Evolutionary conservation across 768 basidiomycete genomes (phyloP).

Genomic region (Holtermannia corniformis): DNA sequence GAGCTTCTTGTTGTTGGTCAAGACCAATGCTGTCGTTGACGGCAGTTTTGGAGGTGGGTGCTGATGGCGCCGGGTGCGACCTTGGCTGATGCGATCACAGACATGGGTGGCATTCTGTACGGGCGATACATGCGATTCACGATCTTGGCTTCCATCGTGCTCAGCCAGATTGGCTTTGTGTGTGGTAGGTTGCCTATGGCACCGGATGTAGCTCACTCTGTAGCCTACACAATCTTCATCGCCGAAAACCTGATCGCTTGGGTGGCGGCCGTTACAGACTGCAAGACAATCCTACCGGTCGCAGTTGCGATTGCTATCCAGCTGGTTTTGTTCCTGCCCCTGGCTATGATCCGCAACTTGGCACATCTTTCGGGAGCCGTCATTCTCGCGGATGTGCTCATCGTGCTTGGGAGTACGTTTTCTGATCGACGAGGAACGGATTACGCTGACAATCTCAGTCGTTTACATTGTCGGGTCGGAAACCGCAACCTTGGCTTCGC

Average conservation of each 20-base stretch:
- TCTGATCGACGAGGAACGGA: conserved; percentile 42
- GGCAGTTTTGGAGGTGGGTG: conserved; percentile 85
- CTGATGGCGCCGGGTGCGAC: neutral
- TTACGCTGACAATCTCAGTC: conserved; percentile 17
- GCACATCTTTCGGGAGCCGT: conserved; percentile 88
- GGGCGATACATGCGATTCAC: conserved; percentile 86
- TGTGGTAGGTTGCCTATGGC: conserved; percentile 13
- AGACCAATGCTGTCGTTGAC: conserved; percentile 75
- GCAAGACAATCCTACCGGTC: conserved; percentile 57
- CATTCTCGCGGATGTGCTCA: conserved; percentile 88
- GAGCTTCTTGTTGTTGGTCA: conserved; percentile 82
- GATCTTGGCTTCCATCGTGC: conserved; percentile 74
- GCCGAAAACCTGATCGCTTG: conserved; percentile 84
- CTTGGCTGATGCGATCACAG: conserved; percentile 43
- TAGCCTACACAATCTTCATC: conserved; percentile 92
- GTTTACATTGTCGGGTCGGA: conserved; percentile 58
- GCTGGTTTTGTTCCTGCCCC: conserved; percentile 74
- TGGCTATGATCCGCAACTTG: conserved; percentile 84
- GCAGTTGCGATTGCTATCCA: conserved; percentile 72
- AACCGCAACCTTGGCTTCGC: conserved; percentile 53
- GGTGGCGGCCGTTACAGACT: conserved; percentile 68
- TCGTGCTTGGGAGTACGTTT: conserved; percentile 59
- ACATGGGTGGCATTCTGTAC: conserved; percentile 86
- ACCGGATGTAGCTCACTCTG: conserved; percentile 3
- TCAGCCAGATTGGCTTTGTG: conserved; percentile 54